Conservation (phyloP, 768 basidiomycete genomes). For the Amanita pseudoporphyria region DNA sequence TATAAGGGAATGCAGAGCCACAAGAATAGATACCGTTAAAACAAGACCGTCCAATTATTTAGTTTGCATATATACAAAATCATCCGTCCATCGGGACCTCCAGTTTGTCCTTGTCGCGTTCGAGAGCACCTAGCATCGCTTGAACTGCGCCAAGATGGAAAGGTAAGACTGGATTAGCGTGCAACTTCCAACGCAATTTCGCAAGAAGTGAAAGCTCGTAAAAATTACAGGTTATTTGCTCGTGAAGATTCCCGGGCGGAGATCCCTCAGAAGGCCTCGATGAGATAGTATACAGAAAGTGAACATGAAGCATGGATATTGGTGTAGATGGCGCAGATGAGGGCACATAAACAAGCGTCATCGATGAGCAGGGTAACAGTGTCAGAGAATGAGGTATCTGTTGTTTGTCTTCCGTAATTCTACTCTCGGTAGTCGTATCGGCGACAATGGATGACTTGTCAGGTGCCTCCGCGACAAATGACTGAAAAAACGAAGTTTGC, state of each 20-base stretch:
- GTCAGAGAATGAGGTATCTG: constrained; percentile 22
- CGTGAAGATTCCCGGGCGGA: constrained; percentile 22
- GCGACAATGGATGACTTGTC: constrained; percentile 3
- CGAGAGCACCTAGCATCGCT: constrained; percentile 40
- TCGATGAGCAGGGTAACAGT: constrained; percentile 46
- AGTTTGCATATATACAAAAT: not conserved
- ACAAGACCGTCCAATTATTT: too few relatives aligned
- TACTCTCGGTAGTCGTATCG: not conserved
- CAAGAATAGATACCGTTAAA: too few relatives aligned
- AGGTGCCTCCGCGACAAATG: constrained; percentile 24
- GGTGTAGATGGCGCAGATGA: constrained; percentile 30
- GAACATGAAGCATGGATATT: constrained; percentile 47
- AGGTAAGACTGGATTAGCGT: constrained; percentile 46
- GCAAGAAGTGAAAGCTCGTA: constrained; percentile 62
- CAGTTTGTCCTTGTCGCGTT: constrained; percentile 18
- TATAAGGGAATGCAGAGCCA: too few relatives aligned
- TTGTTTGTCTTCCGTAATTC: not conserved
- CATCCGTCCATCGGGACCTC: not conserved
- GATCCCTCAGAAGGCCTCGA: constrained; percentile 22
- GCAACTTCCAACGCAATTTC: constrained; percentile 35
- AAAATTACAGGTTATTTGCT: constrained; percentile 59
- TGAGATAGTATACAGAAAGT: constrained; percentile 44
- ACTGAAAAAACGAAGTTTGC: constrained; percentile 24
- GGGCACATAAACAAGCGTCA: constrained; percentile 51
- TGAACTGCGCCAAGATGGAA: constrained; percentile 70